Evolutionary conservation across 129 eudicot genomes (phyloP).

Genomic region (Flaveria brownii): DNA sequence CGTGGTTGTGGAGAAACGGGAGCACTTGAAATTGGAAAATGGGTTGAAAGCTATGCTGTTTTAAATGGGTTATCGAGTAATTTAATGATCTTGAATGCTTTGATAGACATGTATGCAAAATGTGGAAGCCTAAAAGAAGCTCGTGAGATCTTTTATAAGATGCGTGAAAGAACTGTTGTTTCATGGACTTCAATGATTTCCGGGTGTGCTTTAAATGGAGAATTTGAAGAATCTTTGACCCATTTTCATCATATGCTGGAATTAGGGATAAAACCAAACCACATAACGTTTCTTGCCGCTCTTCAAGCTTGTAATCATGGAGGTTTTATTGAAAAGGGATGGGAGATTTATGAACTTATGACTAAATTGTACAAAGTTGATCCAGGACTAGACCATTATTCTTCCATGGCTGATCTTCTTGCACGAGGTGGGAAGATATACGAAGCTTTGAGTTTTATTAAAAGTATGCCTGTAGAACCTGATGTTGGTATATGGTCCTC

Average conservation of each 20-base stretch:
- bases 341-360: conserved; percentile 50
- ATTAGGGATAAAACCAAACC: conserved; percentile 62
- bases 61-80: conserved; percentile 40
- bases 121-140: conserved; percentile 60
- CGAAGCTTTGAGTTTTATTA: conserved; percentile 63
- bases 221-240: conserved; percentile 50
- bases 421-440: conserved; percentile 79
- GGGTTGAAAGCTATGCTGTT: conserved; percentile 51
- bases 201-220: conserved; percentile 75
- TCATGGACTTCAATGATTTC: conserved; percentile 84
- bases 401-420: conserved; percentile 78
- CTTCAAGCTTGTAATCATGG: conserved; percentile 92
- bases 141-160: conserved; percentile 50
- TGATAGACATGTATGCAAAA: conserved; percentile 11
- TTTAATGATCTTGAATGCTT: conserved; percentile 66
- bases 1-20: conserved; percentile 72
- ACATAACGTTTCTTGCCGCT: conserved; percentile 64
- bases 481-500: conserved; percentile 84
- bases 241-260: conserved; percentile 54
- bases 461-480: conserved; percentile 59
- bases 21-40: conserved; percentile 73
- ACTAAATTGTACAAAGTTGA: conserved; percentile 35
- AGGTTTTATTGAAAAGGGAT: conserved; percentile 63
- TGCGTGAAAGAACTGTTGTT: conserved; percentile 52
- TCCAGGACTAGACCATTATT: conserved; percentile 62